Base-by-base conservation (phyloP, 2,329 filamentous ascomycete genomes). In the Fusarium austroafricanum region DNA sequence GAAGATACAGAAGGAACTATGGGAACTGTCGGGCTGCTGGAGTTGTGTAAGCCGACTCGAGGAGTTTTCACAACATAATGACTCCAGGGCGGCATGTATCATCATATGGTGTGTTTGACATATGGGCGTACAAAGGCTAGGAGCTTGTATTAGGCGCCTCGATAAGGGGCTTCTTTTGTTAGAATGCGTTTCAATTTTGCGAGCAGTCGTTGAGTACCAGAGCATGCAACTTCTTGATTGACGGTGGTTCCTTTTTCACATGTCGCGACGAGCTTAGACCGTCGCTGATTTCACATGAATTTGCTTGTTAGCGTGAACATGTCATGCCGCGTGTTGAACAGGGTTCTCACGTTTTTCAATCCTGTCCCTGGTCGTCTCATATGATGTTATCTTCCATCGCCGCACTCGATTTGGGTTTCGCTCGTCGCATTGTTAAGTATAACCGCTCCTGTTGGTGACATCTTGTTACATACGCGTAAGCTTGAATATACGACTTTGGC, bases 51-150 rank as follows among this genome's bases (percentile, higher is more conserved):
- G 69, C 52, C 61, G 61, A 50, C 61, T 57, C 39, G 28, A 18
- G 62, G 71, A 65, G 54, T 61, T 67, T 64, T 60, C 66, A 55
- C 55, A 68, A 54, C 47, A 46, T 61, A 62, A 69, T 57, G 44
- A 69, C 69, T 70, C 65, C 62, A 55, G 65, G 65, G 55, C 58
- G 71, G 68, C 63, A 72, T 74, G 72, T 74, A 74, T 72, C 70
- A 74, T 74, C 72, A 68, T 53, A 56, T 52, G 71, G 71, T 74
- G 72, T 74, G 73, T 73, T 72, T 74, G 72, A 72, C 70, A 74
- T 71, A 74, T 54, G 71, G 72, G 72, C 72, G 72, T 74, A 74
- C 65, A 65, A 70, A 64, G 70, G 72, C 64, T 71, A 67, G 73
- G 73, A 70, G 73, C 71, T 74, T 75, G 68, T 73, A 65, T 70